Evolutionary conservation across 805 yeast genomes (phyloP), one percentile per base, ranked within the genome.

Genomic region (Candida ovalis): DNA sequence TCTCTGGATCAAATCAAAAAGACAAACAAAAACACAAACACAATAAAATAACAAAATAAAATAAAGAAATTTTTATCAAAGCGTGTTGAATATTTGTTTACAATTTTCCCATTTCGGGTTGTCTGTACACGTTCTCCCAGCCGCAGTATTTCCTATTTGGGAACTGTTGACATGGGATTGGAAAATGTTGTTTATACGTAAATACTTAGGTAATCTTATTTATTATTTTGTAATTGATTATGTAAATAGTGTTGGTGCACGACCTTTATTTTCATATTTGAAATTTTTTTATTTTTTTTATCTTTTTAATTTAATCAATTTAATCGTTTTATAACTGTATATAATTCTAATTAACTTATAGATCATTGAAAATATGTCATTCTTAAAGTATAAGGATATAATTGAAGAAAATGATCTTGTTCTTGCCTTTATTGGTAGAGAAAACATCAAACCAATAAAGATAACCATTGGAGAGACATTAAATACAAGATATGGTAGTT

Each of bases 341-440:
- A 7, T 30, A 30, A 15, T 30, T 30, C 15, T 30, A 4, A 30
- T 15, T 30, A 12, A 30, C 7, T 10, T n/a, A n/a, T n/a, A n/a
- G n/a, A n/a, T n/a, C n/a, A n/a, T n/a, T 21, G 5, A 8, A 23
- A 40, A 22, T 22, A 57, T 57, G 68, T 52, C 67, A 17, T 64
- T 66, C 42, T 42, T 60, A n/a, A 48, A 73, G 2, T 84, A 80
- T 63, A 84, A 86, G 58, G 81, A 81, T 46, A 49, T 61, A n/a
- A 84, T 92, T 40, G 84, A 83, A 56, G 95, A 86, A 54, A 96
- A 94, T 4, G 97, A 91, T 61, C 71, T 91, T 19, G 96, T 88
- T 2, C 74, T 94, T 12, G 90, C 88, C 0, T 94, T 91, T 78
- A 78, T 94, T 21, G 83, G 94, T 41, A 74, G 98, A 55, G 86